Evolutionary conservation across 2,329 filamentous ascomycete genomes (phyloP).

Genomic region (Tolypocladium tundrense): DNA sequence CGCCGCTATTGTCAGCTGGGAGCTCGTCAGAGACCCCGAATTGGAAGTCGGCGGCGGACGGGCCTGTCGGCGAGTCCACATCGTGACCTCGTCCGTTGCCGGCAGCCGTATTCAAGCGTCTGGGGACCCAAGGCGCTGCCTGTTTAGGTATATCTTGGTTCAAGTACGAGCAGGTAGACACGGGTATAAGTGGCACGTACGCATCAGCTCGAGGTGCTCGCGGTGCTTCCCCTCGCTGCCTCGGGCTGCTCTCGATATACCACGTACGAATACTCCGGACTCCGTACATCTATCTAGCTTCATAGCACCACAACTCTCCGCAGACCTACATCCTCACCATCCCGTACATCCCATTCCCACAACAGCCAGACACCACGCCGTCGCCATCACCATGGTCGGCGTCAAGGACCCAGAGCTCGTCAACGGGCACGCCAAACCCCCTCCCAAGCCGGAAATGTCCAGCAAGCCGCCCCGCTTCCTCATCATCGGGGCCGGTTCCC

Average conservation of each 20-base stretch:
- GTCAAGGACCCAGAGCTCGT: slow-evolving; percentile 14
- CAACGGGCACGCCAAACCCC: slow-evolving; percentile 13
- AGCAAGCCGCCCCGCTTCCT: slow-evolving; percentile 54
- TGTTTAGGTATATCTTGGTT: no score
- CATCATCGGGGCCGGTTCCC: slow-evolving; percentile 73
- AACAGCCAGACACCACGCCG: neutral
- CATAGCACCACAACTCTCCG: neutral
- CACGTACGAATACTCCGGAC: no score
- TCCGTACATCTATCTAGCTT: no score
- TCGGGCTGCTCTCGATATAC: neutral
- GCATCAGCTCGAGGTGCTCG: neutral
- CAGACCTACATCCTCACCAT: neutral
- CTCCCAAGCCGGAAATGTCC: slow-evolving; percentile 34
- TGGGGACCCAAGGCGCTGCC: no score
- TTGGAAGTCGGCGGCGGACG: neutral
- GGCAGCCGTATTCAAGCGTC: no score
- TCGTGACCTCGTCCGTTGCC: neutral
- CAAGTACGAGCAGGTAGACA: no score
- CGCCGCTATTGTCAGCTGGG: slow-evolving; percentile 3
- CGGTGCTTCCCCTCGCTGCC: neutral
- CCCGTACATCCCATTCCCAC: neutral
- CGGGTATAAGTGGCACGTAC: neutral
- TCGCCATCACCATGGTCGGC: slow-evolving; percentile 9
- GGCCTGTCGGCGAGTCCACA: neutral
- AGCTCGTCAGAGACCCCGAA: neutral